Conservation (phyloP, 495 filamentous ascomycete genomes). For the Lasiosphaeris hirsuta region DNA sequence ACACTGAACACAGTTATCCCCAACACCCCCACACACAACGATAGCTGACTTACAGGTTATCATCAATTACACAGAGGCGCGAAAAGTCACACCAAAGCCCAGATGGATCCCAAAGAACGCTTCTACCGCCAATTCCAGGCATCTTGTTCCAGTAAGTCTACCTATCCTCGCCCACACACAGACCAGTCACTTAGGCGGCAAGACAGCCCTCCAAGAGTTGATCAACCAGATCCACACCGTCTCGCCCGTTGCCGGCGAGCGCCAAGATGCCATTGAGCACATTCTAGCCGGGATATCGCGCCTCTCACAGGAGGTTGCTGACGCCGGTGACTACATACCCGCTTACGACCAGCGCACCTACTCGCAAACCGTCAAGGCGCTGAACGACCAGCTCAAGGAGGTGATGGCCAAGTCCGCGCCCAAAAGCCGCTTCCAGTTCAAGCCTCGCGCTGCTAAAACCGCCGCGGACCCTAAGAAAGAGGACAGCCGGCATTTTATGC, state of each 20-base stretch:
- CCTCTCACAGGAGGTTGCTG: conserved; percentile 42
- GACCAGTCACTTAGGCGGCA: conserved; percentile 1
- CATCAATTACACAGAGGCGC: neutral
- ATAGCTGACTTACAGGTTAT: no score
- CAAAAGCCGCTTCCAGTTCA: conserved; percentile 48
- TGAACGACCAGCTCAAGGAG: conserved; percentile 43
- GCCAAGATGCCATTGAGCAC: conserved; percentile 44
- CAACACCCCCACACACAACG: no score
- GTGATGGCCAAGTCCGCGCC: conserved; percentile 38
- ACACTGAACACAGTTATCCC: no score
- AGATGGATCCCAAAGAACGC: conserved; percentile 55
- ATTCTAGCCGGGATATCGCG: conserved; percentile 43
- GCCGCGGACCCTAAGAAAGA: conserved; percentile 6
- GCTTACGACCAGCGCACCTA: conserved; percentile 47
- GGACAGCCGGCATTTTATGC: conserved; percentile 5
- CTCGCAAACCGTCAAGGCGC: conserved; percentile 39
- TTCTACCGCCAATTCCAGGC: conserved; percentile 80
- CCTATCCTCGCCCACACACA: conserved; percentile 4
- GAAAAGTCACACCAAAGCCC: neutral
- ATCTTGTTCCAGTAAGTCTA: conserved; percentile 59
- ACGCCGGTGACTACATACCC: conserved; percentile 41
- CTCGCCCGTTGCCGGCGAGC: conserved; percentile 40
- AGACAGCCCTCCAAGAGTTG: conserved; percentile 39
- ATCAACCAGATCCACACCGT: conserved; percentile 35
- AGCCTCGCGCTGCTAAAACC: conserved; percentile 27